Evolutionary conservation across 306 rosid species (phyloP), one percentile per base, ranked within the genome.

Genomic region (Pachyrhizus erosus): DNA sequence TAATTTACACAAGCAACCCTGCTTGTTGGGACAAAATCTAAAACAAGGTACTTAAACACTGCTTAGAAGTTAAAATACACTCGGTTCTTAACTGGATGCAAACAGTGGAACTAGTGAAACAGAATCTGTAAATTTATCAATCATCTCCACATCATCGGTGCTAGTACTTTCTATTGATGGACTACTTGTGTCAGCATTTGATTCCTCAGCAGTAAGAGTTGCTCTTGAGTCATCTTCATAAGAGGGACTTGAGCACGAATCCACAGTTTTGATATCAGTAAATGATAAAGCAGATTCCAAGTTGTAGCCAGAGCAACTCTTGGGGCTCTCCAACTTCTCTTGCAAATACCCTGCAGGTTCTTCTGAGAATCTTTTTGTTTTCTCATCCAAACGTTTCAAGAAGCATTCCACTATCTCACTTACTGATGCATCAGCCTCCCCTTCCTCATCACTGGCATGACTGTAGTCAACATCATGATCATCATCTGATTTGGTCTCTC

Each of bases 351-450:
- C 81, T 27, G 42, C 80, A 49, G 80, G 78, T 83, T 88, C 69
- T 72, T 87, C 87, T 2, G 79, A 49, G 39, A 72, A 78, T 76
- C 80, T 89, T 45, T 83, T 78, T 79, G 80, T 80, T 68, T 82
- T 84, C 76, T 86, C 89, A 55, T 84, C 82, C 84, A 93, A 77
- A 40, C 80, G 85, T 73, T 91, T 89, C 83, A 89, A 66, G 80
- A 95, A 91, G 89, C 97, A 84, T 61, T 89, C 91, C 77, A 90
- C 94, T 55, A 87, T 84, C 64, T 90, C 92, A 26, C 90, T 73
- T 46, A 90, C 73, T 40, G 87, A 86, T 69, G 85, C 87, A 27
- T 71, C 89, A 37, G 75, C 89, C 60, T 51, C 77, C 57, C 27
- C 80, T 51, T 84, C 94, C 40, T 85, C 97, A 76, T 86, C 89